A percentile compares a stretch with the other conserved stretches of the same genome.
Conservation (phyloP, 176 grass and related monocot genomes). For the Bonia amplexicaulis region DNA sequence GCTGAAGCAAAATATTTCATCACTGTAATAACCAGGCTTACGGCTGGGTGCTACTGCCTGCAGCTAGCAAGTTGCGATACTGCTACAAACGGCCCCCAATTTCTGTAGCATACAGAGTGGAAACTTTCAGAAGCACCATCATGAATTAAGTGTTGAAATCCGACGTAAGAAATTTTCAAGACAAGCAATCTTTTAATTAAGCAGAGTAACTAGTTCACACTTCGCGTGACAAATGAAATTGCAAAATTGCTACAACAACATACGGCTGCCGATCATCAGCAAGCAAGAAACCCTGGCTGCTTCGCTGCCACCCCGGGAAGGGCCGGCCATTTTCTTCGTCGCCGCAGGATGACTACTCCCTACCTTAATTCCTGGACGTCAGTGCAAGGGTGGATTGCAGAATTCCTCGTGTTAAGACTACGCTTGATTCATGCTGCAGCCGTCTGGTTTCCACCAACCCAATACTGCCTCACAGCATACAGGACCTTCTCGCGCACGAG, state of each 20-base stretch:
- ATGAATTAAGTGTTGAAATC: not conserved
- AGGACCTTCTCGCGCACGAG: slow-evolving; percentile 57
- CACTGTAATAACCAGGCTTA: not conserved
- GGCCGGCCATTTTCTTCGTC: not conserved
- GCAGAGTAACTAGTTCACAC: not conserved
- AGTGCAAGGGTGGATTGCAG: slow-evolving; percentile 9
- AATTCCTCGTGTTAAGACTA: slow-evolving; percentile 10
- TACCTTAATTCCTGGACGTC: not conserved
- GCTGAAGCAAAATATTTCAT: not conserved
- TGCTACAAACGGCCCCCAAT: not conserved
- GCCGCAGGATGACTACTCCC: not conserved
- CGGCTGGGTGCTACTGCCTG: not conserved
- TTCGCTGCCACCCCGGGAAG: not conserved
- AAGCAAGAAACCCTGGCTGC: slow-evolving; percentile 7
- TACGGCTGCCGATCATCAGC: slow-evolving; percentile 5
- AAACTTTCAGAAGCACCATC: not conserved
- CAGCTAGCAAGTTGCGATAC: not conserved
- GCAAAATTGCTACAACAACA: slow-evolving; percentile 37
- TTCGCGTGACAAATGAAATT: not conserved
- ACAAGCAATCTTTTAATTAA: slow-evolving; percentile 12
- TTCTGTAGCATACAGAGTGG: not conserved
- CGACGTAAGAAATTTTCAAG: not conserved
- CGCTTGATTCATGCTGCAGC: slow-evolving; percentile 33
- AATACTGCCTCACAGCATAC: slow-evolving; percentile 76
- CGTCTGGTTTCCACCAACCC: slow-evolving; percentile 74